Conservation (phyloP, 2,329 filamentous ascomycete genomes). For the Neopestalotiopsis clavispora region DNA sequence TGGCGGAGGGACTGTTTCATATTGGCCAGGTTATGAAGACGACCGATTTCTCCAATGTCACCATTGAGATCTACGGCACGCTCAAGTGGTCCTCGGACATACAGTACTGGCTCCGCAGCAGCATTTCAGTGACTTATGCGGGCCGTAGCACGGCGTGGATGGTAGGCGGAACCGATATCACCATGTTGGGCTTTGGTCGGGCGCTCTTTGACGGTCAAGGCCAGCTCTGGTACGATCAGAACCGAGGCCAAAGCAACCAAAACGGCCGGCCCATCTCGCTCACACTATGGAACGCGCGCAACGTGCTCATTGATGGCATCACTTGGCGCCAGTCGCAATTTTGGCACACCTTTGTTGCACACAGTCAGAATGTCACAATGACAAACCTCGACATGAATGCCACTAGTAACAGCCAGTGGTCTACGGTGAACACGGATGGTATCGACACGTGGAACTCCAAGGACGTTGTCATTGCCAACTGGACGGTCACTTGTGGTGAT, state of each 20-base stretch:
- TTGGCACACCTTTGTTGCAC: constrained; percentile 48
- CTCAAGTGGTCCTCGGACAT: constrained; percentile 46
- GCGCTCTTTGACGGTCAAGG: constrained; percentile 52
- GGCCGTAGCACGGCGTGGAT: constrained; percentile 55
- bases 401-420: constrained; percentile 47
- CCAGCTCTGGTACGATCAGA: constrained; percentile 50
- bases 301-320: constrained; percentile 49
- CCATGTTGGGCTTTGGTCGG: constrained; percentile 51
- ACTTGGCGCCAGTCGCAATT: constrained; percentile 52
- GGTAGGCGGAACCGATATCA: constrained; percentile 53
- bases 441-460: constrained; percentile 56
- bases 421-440: constrained; percentile 55
- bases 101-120: constrained; percentile 54
- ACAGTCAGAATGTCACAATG: constrained; percentile 55
- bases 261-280: constrained; percentile 49
- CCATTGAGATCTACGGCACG: constrained; percentile 53
- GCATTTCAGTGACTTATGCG: constrained; percentile 51
- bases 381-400: constrained; percentile 58
- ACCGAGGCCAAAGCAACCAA: constrained; percentile 44
- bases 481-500: constrained; percentile 47
- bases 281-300: constrained; percentile 50
- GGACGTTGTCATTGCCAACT: constrained; percentile 49
- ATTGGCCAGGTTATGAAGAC: constrained; percentile 55
- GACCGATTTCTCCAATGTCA: constrained; percentile 47
- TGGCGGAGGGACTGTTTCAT: constrained; percentile 53